Percentiles rank a stretch among this genome's conserved stretches.
Evolutionary conservation across 2,329 filamentous ascomycete species (phyloP).

Genomic region (Calonectria hongkongensis): DNA sequence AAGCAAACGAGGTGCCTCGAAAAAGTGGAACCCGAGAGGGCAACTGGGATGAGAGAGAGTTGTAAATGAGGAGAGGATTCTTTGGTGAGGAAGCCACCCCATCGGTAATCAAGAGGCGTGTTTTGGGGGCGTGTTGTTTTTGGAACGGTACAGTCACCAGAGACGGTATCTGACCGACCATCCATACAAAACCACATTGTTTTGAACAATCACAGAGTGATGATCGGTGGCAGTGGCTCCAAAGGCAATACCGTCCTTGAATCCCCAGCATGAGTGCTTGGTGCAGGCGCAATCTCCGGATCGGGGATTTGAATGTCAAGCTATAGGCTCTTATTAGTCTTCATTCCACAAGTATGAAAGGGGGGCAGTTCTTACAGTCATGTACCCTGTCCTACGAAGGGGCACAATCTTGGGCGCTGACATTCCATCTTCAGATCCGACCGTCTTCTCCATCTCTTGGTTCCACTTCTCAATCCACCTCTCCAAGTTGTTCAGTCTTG

Average conservation of each 20-base stretch:
- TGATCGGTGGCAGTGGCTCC: slow-evolving; percentile 55
- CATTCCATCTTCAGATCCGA: slow-evolving; percentile 69
- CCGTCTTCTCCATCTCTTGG: slow-evolving; percentile 76
- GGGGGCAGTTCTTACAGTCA: slow-evolving; percentile 76
- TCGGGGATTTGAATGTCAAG: slow-evolving; percentile 89
- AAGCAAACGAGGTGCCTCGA: slow-evolving; percentile 28
- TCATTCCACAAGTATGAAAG: background rate
- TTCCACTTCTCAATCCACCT: slow-evolving; percentile 93
- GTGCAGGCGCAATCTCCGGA: slow-evolving; percentile 78
- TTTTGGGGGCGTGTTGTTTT: slow-evolving; percentile 30
- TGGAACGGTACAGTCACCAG: slow-evolving; percentile 46
- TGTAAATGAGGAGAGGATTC: slow-evolving; percentile 49
- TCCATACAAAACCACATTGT: slow-evolving; percentile 39
- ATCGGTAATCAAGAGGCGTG: slow-evolving; percentile 47
- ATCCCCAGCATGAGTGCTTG: slow-evolving; percentile 65
- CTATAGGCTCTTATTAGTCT: slow-evolving; percentile 61
- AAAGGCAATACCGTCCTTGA: slow-evolving; percentile 59
- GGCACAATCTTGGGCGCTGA: slow-evolving; percentile 83
- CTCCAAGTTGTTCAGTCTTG: slow-evolving; percentile 82
- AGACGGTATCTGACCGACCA: slow-evolving; percentile 21
- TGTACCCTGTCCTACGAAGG: slow-evolving; percentile 88
- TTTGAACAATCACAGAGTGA: slow-evolving; percentile 46
- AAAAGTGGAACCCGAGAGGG: slow-evolving; percentile 29
- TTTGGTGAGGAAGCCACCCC: slow-evolving; percentile 53
- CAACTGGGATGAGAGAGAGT: background rate